Evolutionary conservation across 306 rosid genomes (phyloP).

Genomic region (Dryas octopetala): DNA sequence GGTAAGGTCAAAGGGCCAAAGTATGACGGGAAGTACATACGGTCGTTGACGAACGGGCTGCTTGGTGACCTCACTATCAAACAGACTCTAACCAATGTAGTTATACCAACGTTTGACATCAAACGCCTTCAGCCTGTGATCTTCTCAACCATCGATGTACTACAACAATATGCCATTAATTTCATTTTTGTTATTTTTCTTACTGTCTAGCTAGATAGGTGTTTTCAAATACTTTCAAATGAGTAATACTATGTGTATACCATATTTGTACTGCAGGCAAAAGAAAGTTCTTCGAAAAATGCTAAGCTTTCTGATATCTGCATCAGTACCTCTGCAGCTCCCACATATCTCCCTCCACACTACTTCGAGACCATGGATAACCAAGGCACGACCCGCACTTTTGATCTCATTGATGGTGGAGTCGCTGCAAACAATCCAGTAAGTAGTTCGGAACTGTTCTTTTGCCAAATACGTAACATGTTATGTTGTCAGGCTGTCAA

Average conservation of each 20-base stretch:
- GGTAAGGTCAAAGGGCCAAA: slow-evolving; percentile 34
- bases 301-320: slow-evolving; percentile 44
- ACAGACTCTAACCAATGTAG: slow-evolving; percentile 36
- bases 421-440: slow-evolving; percentile 52
- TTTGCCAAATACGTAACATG: background rate
- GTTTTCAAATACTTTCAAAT: no score
- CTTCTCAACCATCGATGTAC: slow-evolving; percentile 42
- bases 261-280: slow-evolving; percentile 26
- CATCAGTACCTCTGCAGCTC: slow-evolving; percentile 46
- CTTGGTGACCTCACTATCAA: slow-evolving; percentile 43
- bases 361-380: slow-evolving; percentile 30
- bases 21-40: slow-evolving; percentile 44
- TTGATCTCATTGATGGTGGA: slow-evolving; percentile 41
- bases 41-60: slow-evolving; percentile 17
- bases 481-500: background rate
- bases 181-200: no score
- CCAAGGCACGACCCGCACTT: slow-evolving; percentile 22
- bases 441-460: background rate
- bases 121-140: slow-evolving; percentile 46
- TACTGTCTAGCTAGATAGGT: no score
- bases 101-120: slow-evolving; percentile 45
- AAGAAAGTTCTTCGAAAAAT: slow-evolving; percentile 27
- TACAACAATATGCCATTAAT: background rate
- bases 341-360: slow-evolving; percentile 45
- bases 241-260: no score